Evolutionary conservation across 306 rosid genomes (phyloP), one percentile per base, ranked within the genome.

Genomic region (Castanospermum australe): DNA sequence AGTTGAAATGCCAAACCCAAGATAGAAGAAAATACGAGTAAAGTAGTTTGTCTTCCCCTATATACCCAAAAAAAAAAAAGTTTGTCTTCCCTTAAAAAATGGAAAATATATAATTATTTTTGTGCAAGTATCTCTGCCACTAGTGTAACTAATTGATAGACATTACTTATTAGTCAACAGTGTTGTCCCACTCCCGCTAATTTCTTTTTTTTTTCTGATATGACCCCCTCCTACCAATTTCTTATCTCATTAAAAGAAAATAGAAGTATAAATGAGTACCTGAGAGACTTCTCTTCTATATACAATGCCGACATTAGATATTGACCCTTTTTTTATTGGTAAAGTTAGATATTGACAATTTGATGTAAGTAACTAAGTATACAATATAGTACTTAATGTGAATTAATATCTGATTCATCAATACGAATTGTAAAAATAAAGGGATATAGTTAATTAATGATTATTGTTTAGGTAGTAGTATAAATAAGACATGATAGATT

Each of bases 1-100:
- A 20, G 76, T 33, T 75, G 56, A 55, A n/a, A n/a, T n/a, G 70
- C 63, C 76, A 32, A 65, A 73, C 42, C 75, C 54, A 74, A 6
- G 75, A 32, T 64, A 64, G 69, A 61, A 21, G 21, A 50, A 62
- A 32, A 44, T 28, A 28, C 7, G 18, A 30, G 60, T 24, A 2
- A 50, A 38, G 18, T 38, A 8, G 17, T 25, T n/a, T 20, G 44
- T 3, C 21, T 60, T 45, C 30, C 8, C 36, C 41, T 38, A n/a
- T n/a, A n/a, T n/a, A n/a, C n/a, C 28, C 33, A 38, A 8, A 50
- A 45, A 18, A n/a, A n/a, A n/a, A n/a, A n/a, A n/a, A n/a, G n/a
- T n/a, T 17, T 70, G 76, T 65, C n/a, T n/a, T n/a, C n/a, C n/a
- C n/a, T n/a, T n/a, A n/a, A n/a, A n/a, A n/a, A n/a, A n/a, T 22